These are phyloP conservation scores for Hansenula sp. DNA, from an alignment of 1,139 yeast genomes.

Conservation along the genomic window DNA sequence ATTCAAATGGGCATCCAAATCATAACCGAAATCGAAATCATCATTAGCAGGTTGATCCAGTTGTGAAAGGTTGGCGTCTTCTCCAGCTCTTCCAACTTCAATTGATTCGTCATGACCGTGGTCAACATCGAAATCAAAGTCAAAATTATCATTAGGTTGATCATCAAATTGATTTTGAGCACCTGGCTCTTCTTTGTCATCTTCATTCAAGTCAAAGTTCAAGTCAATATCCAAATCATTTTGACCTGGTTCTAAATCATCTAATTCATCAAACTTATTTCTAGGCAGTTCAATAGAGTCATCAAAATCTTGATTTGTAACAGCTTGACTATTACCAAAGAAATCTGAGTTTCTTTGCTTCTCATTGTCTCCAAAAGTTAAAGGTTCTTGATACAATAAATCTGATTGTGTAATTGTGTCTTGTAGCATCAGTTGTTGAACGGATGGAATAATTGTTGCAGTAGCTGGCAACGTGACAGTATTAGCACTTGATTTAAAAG, in stretches of 20 bases:
- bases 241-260: conserved; percentile 17
- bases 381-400: conserved; percentile 61
- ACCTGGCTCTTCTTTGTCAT: conserved; percentile 8
- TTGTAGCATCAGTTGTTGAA: conserved; percentile 57
- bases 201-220: conserved; percentile 29
- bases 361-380: conserved; percentile 48
- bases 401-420: conserved; percentile 82
- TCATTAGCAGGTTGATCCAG: conserved; percentile 4
- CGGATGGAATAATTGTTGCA: conserved; percentile 47
- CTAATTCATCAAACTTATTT: conserved; percentile 26
- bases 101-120: conserved; percentile 23
- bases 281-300: conserved; percentile 62
- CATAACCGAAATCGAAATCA: conserved; percentile 11
- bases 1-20: conserved; percentile 11
- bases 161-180: conserved; percentile 3
- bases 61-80: conserved; percentile 20
- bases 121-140: conserved; percentile 2
- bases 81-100: conserved; percentile 32
- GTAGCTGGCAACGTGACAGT: conserved; percentile 44
- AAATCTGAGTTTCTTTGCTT: conserved; percentile 5
- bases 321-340: conserved; percentile 13
- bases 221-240: conserved; percentile 30
- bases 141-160: conserved; percentile 7
- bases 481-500: conserved; percentile 50
- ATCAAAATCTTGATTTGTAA: conserved; percentile 29